Evolutionary conservation across 768 basidiomycete genomes (phyloP).

Genomic region (Sarcodon sp.): DNA sequence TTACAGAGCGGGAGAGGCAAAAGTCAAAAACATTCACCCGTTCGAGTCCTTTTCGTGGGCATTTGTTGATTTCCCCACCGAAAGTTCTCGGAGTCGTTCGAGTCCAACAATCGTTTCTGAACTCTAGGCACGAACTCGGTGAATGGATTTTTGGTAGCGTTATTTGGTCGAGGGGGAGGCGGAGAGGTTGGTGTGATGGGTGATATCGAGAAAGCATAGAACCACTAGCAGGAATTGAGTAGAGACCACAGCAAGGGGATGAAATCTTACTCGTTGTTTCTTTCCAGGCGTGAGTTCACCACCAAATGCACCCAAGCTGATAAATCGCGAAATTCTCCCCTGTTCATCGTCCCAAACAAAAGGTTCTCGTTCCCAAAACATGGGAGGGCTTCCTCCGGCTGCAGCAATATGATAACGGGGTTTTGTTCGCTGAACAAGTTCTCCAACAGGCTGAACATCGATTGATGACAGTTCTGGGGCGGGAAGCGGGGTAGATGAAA

Average conservation of each 20-base stretch:
- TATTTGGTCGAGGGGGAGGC: slow-evolving; percentile 34
- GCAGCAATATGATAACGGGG: slow-evolving; percentile 85
- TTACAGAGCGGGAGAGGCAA: not conserved
- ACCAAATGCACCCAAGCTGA: slow-evolving; percentile 85
- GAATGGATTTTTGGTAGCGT: slow-evolving; percentile 66
- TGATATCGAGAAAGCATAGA: slow-evolving; percentile 88
- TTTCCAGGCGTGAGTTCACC: slow-evolving; percentile 43
- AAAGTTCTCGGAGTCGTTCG: slow-evolving; percentile 43
- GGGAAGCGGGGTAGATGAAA: slow-evolving; percentile 38
- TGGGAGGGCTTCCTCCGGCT: slow-evolving; percentile 45
- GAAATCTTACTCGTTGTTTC: slow-evolving; percentile 64
- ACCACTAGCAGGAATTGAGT: slow-evolving; percentile 51
- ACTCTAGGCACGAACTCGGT: slow-evolving; percentile 22
- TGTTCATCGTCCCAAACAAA: slow-evolving; percentile 71
- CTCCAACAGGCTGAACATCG: slow-evolving; percentile 48
- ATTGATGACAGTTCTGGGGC: slow-evolving; percentile 27
- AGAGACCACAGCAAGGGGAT: not conserved
- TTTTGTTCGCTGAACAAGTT: slow-evolving; percentile 48
- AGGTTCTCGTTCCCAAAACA: slow-evolving; percentile 95
- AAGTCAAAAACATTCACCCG: slow-evolving; percentile 21
- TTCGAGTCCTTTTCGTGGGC: slow-evolving; percentile 42
- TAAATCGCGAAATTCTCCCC: slow-evolving; percentile 61
- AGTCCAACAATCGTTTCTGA: slow-evolving; percentile 40
- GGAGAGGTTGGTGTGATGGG: slow-evolving; percentile 30
- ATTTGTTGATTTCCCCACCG: slow-evolving; percentile 55